Percentiles rank a stretch among this genome's conserved stretches.
These are phyloP conservation scores for Protomyces inouyei DNA, from an alignment of 1,139 yeast species.

Conservation along the genomic window DNA sequence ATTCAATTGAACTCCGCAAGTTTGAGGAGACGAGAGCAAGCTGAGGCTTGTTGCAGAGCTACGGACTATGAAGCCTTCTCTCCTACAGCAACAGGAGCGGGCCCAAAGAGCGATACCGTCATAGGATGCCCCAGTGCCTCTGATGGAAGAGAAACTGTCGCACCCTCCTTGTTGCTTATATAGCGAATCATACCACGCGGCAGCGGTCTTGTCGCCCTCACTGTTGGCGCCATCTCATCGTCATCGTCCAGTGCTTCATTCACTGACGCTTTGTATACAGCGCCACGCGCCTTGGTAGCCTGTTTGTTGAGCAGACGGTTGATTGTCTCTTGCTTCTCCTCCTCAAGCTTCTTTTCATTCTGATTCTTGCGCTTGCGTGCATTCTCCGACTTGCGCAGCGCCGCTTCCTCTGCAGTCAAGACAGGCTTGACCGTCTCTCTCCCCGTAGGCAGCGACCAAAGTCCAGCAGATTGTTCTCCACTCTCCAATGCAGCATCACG, in stretches of 20 bases:
- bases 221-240: not conserved
- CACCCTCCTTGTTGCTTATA: constrained; percentile 20
- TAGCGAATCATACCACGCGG: constrained; percentile 25
- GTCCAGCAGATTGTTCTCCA: constrained; percentile 31
- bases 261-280: constrained; percentile 3
- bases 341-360: constrained; percentile 76
- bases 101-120: constrained; percentile 6
- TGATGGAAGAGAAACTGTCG: constrained; percentile 3
- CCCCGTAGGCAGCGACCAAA: constrained; percentile 38
- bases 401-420: constrained; percentile 78
- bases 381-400: constrained; percentile 75
- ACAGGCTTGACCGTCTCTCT: constrained; percentile 45
- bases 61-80: not conserved
- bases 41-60: no score
- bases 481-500: constrained; percentile 30
- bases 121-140: constrained; percentile 13
- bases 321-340: constrained; percentile 55
- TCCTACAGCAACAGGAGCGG: not conserved
- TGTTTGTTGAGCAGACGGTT: constrained; percentile 31
- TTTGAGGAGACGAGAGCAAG: no score
- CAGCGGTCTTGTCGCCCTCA: constrained; percentile 17
- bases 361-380: constrained; percentile 85
- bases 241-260: constrained; percentile 15
- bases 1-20: no score
- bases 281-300: constrained; percentile 16